Evolutionary conservation across 2,329 filamentous ascomycete species (phyloP).

Genomic region (Zymoseptoria crescenta): DNA sequence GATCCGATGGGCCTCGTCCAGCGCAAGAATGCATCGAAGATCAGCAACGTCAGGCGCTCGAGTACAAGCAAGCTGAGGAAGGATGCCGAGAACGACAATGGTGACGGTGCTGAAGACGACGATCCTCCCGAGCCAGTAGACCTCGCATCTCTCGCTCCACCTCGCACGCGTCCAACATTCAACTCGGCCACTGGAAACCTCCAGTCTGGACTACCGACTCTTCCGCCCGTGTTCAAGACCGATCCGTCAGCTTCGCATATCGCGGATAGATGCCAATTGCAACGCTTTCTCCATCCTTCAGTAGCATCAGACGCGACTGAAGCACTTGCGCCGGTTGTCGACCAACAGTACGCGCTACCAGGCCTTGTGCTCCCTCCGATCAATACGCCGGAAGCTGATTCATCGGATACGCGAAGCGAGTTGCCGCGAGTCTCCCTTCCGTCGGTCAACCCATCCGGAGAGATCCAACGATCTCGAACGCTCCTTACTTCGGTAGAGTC

Average conservation of each 20-base stretch:
- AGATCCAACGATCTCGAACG: background rate
- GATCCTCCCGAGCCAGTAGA: background rate
- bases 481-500: background rate
- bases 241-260: background rate
- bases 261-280: background rate
- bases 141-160: background rate
- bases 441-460: background rate
- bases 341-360: background rate
- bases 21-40: background rate
- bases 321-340: background rate
- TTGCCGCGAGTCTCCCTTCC: background rate
- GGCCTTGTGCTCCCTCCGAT: background rate
- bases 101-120: background rate
- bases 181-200: background rate
- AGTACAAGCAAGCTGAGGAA: background rate
- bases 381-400: background rate
- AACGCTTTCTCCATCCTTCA: background rate
- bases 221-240: background rate
- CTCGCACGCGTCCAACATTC: background rate
- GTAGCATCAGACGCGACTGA: background rate
- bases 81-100: background rate
- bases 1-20: background rate
- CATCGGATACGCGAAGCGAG: background rate
- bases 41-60: background rate
- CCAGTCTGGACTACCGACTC: background rate